These are phyloP conservation scores for Trichoderma sp. DNA, from an alignment of 2,329 filamentous ascomycete genomes.

Conservation along the genomic window DNA sequence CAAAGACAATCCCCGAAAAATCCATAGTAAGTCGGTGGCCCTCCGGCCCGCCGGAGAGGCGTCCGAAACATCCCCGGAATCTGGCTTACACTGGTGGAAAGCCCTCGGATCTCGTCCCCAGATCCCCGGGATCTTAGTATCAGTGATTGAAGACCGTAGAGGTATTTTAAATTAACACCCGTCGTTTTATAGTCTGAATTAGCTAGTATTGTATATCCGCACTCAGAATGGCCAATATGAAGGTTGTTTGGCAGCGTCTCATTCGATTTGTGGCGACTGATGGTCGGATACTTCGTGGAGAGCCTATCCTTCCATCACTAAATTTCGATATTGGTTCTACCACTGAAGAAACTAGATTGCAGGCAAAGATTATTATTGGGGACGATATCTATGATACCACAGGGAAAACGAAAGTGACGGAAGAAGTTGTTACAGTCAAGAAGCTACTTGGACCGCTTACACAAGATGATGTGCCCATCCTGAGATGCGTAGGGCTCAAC, in stretches of 20 bases:
- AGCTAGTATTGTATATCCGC: not conserved
- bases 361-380: slow-evolving; percentile 51
- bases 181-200: not conserved
- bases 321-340: slow-evolving; percentile 45
- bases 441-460: slow-evolving; percentile 51
- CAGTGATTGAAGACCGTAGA: not conserved
- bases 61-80: not conserved
- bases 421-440: slow-evolving; percentile 53
- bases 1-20: no score
- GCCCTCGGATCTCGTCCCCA: not conserved
- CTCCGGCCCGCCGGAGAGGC: not conserved
- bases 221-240: slow-evolving; percentile 25
- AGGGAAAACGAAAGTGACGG: slow-evolving; percentile 47
- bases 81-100: not conserved
- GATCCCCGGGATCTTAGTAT: not conserved
- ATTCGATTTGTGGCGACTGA: slow-evolving; percentile 54
- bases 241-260: slow-evolving; percentile 46
- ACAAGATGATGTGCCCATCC: slow-evolving; percentile 49
- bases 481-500: slow-evolving; percentile 58
- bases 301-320: slow-evolving; percentile 45
- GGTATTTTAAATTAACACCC: not conserved
- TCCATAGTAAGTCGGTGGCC: no score
- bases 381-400: slow-evolving; percentile 47
- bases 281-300: slow-evolving; percentile 47
- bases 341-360: slow-evolving; percentile 44